These are phyloP conservation scores for Delonix regia DNA, from an alignment of 306 rosid species.

Conservation along the genomic window DNA sequence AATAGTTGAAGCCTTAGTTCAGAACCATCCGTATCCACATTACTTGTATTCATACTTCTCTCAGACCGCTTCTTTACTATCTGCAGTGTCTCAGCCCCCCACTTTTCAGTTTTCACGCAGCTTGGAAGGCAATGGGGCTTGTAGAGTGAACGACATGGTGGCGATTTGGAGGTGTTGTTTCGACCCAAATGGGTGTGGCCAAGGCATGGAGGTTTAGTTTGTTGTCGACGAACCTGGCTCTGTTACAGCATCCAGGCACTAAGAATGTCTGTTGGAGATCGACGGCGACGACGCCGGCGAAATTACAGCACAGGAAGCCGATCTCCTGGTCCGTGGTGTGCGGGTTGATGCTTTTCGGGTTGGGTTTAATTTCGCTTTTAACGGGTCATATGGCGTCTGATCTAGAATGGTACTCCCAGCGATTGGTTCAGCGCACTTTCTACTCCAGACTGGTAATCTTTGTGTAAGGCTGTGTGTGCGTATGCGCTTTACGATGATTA, in stretches of 20 bases:
- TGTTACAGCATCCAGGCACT: conserved; percentile 46
- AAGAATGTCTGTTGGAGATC: conserved; percentile 61
- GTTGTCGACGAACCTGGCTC: conserved; percentile 68
- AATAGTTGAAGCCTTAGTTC: neutral
- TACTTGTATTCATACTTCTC: neutral
- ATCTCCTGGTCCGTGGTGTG: conserved; percentile 68
- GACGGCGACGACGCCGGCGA: conserved; percentile 28
- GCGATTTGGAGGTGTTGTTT: conserved; percentile 16
- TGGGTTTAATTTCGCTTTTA: conserved; percentile 83
- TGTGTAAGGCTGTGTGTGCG: neutral
- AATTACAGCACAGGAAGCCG: conserved; percentile 51
- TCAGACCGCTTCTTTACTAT: neutral
- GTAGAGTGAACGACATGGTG: conserved; percentile 36
- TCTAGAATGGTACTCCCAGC: conserved; percentile 94
- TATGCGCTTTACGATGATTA: neutral
- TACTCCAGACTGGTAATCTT: conserved; percentile 56
- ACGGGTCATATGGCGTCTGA: conserved; percentile 93
- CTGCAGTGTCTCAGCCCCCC: neutral
- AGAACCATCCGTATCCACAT: neutral
- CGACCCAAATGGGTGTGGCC: conserved; percentile 56
- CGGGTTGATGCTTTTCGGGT: conserved; percentile 77
- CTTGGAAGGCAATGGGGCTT: neutral
- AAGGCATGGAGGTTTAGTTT: conserved; percentile 64
- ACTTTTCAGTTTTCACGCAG: neutral
- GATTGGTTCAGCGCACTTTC: conserved; percentile 62